Base-by-base conservation (phyloP, 2,329 filamentous ascomycete genomes). In the Penicillium sp. region DNA sequence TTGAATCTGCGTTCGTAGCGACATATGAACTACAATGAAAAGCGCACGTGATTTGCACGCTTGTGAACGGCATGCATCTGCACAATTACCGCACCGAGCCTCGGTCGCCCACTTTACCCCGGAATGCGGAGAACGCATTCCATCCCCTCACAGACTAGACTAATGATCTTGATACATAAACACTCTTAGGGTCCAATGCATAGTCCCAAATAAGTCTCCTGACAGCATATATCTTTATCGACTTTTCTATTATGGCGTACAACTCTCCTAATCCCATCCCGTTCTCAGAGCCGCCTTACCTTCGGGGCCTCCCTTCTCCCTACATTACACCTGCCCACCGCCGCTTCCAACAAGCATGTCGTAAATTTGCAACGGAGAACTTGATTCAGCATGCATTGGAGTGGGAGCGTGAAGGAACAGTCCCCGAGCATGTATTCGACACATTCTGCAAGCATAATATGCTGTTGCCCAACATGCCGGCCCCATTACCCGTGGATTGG, bases 201-300 rank as follows among this genome's bases (percentile, higher is more conserved):
- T 45, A 17, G 39, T 23, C 4, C 15, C 25, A 10, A 9, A 13
- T 4, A 33, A 7, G 0, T 21, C 10, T 3, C 13, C n/a, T 33
- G 2, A 21, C 17, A 31, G 2, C 3, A 19, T 7, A 19, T 47
- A 15, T 12, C 1, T 38, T 47, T 39, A 17, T 38, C 15, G 4
- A n/a, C 13, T 17, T n/a, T 35, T 35, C 19, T 45, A 35, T 17
- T 19, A 73, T 73, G 70, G 68, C 65, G 4, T 61, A 62, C n/a
- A 70, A 70, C 43, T 68, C 70, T 12, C 45, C 56, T 10, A 71
- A 70, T 47, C 70, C 78, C 4, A 72, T 89, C 27, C 89, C 89
- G 50, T 90, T 91, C 76, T 86, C 87, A 6, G 89, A 92, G 66
- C 89, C 89, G 1, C 83, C 88, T 1, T 91, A 87, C 76, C 81